Conservation (phyloP, 495 filamentous ascomycete genomes). For the Cenococcum geophilum region DNA sequence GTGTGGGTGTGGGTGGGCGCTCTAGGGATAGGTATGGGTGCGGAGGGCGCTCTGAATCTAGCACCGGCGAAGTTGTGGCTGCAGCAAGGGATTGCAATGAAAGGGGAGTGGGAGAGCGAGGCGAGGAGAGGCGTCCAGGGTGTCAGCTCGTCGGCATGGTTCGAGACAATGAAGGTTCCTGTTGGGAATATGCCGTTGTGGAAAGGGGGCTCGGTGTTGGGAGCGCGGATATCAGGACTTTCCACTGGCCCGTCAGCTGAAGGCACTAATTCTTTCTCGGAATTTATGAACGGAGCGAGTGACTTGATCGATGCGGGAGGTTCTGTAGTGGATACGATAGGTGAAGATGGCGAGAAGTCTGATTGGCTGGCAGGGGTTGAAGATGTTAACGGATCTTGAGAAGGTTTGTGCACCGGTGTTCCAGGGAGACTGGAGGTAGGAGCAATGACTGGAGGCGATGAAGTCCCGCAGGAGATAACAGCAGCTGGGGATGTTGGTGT, state of each 20-base stretch:
- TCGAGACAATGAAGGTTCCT: slow-evolving; percentile 88
- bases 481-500: background rate
- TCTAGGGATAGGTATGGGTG: background rate
- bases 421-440: no score
- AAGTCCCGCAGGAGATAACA: background rate
- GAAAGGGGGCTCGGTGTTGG: background rate
- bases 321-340: no score
- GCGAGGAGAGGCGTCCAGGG: slow-evolving; percentile 91
- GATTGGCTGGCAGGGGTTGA: no score
- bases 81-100: slow-evolving; percentile 91
- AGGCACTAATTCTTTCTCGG: background rate
- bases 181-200: slow-evolving; percentile 67
- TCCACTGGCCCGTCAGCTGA: background rate
- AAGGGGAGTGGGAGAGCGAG: slow-evolving; percentile 64
- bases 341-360: no score
- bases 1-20: background rate
- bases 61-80: slow-evolving; percentile 77
- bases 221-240: background rate
- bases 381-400: no score
- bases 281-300: background rate
- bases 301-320: no score
- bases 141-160: slow-evolving; percentile 93
- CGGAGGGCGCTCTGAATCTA: slow-evolving; percentile 50
- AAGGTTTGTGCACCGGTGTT: no score
- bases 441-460: background rate